Percentiles rank a stretch among this genome's conserved stretches.
These are phyloP conservation scores for Rhodocollybia butyracea DNA, from an alignment of 768 basidiomycete genomes.

Conservation along the genomic window DNA sequence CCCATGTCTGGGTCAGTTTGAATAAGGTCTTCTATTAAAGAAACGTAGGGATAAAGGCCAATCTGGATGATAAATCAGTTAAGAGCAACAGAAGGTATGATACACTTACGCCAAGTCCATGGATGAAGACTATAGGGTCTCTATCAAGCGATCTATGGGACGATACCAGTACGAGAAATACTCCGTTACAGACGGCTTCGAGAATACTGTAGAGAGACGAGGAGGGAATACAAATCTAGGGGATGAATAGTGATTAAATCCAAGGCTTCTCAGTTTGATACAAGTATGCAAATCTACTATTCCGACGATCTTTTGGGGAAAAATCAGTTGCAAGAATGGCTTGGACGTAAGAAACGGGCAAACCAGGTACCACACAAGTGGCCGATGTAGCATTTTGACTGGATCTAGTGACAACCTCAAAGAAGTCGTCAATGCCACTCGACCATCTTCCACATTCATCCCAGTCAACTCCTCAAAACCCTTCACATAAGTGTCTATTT, in stretches of 20 bases:
- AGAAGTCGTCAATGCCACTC: slow-evolving; percentile 32
- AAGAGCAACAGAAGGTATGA: neutral
- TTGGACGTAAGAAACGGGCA: slow-evolving; percentile 18
- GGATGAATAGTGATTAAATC: slow-evolving; percentile 54
- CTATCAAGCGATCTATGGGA: slow-evolving; percentile 44
- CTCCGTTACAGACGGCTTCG: slow-evolving; percentile 30
- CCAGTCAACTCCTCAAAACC: slow-evolving; percentile 39
- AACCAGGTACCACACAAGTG: slow-evolving; percentile 64
- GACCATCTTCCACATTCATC: slow-evolving; percentile 36
- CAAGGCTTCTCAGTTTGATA: slow-evolving; percentile 33
- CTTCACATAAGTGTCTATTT: slow-evolving; percentile 45
- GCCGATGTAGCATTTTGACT: slow-evolving; percentile 52
- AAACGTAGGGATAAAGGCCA: slow-evolving; percentile 55
- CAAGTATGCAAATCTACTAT: slow-evolving; percentile 45
- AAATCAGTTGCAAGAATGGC: neutral
- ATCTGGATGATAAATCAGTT: slow-evolving; percentile 36
- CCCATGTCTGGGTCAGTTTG: slow-evolving; percentile 46
- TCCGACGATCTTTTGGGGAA: slow-evolving; percentile 43
- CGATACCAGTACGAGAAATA: slow-evolving; percentile 43
- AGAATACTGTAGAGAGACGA: slow-evolving; percentile 43
- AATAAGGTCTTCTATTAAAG: slow-evolving; percentile 47
- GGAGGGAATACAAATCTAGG: slow-evolving; percentile 44
- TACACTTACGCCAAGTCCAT: slow-evolving; percentile 61
- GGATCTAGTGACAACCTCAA: slow-evolving; percentile 57
- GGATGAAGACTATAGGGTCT: slow-evolving; percentile 55